Evolutionary conservation across 345 rosid species (phyloP).

Genomic region (Balakata baccata): DNA sequence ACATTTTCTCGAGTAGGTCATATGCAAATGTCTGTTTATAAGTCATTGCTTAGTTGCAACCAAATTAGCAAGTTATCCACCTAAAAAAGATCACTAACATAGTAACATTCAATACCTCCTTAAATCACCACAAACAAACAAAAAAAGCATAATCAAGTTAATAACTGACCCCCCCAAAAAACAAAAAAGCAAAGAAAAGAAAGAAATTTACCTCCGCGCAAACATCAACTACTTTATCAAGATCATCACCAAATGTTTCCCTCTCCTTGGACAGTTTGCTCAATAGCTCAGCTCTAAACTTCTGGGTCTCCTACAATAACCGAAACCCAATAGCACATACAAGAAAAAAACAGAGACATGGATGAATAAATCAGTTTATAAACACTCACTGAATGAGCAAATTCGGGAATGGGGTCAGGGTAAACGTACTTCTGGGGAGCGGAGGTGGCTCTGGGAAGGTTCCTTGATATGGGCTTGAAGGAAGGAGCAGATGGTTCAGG

Average conservation of each 20-base stretch:
- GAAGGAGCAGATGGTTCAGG: slow-evolving; percentile 6
- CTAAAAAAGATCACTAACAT: background rate
- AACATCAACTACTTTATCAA: slow-evolving; percentile 31
- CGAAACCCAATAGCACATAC: background rate
- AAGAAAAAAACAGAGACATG: background rate
- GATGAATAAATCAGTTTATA: no score
- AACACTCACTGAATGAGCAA: slow-evolving; percentile 34
- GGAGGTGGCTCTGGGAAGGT: slow-evolving; percentile 3
- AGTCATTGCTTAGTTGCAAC: background rate
- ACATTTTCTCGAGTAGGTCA: slow-evolving; percentile 24
- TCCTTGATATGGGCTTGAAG: slow-evolving; percentile 15
- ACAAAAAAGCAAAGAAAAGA: background rate
- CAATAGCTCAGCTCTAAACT: slow-evolving; percentile 40
- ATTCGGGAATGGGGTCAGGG: slow-evolving; percentile 48
- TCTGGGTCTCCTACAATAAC: slow-evolving; percentile 37
- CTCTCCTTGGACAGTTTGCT: slow-evolving; percentile 38
- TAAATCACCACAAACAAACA: background rate
- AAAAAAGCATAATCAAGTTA: background rate
- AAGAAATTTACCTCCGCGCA: slow-evolving; percentile 33
- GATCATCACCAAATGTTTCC: slow-evolving; percentile 41
- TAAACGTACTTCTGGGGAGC: slow-evolving; percentile 31
- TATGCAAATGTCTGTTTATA: slow-evolving; percentile 5
- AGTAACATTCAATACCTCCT: background rate
- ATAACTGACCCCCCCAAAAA: no score
- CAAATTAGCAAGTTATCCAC: background rate